phyloP scores from a whole-genome alignment of 768 basidiomycete genomes.

The Boletus sensibilis region DNA sequence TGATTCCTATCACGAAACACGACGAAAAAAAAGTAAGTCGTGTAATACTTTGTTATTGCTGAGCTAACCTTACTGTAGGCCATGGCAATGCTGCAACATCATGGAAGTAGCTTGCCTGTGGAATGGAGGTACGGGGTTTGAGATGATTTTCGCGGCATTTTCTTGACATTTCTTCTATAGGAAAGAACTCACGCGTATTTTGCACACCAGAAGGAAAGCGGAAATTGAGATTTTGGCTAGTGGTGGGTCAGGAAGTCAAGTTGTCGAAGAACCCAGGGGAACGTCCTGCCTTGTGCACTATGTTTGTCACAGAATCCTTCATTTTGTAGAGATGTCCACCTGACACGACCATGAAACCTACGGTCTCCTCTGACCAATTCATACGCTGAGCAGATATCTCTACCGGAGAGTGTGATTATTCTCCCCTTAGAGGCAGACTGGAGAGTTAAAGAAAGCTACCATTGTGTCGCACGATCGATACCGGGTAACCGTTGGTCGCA shows the following conservation, averaged over 20 bases:
- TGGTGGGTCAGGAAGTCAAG: constrained; percentile 2
- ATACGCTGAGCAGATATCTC: not conserved
- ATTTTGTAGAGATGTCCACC: constrained; percentile 27
- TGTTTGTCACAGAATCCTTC: constrained; percentile 26
- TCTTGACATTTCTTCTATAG: constrained; percentile 39
- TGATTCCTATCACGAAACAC: constrained; percentile 66
- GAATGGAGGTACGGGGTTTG: constrained; percentile 63
- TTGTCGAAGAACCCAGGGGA: constrained; percentile 7
- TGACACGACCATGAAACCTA: not conserved
- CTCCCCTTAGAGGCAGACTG: not conserved
- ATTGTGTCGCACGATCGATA: not conserved
- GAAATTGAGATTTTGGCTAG: constrained; percentile 76
- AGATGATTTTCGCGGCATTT: not conserved
- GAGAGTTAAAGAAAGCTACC: not conserved
- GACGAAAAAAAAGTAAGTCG: constrained; percentile 72
- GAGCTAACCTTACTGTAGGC: constrained; percentile 47
- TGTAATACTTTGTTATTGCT: not conserved
- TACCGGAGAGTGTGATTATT: not conserved
- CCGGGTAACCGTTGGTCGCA: too few relatives aligned
- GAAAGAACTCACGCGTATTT: constrained; percentile 76
- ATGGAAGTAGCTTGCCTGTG: constrained; percentile 42
- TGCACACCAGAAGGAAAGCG: constrained; percentile 83
- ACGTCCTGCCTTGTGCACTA: constrained; percentile 25
- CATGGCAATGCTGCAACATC: constrained; percentile 54
- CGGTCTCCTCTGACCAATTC: not conserved